phyloP scores from a whole-genome alignment of 129 eudicot species.

The Helichrysum umbraculigerum region DNA sequence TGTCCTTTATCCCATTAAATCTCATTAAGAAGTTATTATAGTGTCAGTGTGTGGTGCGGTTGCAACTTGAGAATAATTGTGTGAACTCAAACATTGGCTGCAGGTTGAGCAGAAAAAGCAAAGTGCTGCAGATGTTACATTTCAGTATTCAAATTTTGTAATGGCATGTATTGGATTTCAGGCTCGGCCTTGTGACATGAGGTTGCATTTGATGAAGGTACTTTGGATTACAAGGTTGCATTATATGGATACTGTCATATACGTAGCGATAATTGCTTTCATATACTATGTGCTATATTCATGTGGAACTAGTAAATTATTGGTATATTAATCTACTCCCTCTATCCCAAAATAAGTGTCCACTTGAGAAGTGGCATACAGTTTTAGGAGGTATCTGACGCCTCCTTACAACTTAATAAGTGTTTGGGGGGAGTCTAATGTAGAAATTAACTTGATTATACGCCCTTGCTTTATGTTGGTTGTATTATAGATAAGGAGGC shows the following conservation, averaged over 20 bases:
- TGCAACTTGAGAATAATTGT: neutral
- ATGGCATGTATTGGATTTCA: conserved; percentile 86
- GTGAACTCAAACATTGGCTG: conserved; percentile 14
- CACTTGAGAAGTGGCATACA: too few species aligned
- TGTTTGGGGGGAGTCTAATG: too few species aligned
- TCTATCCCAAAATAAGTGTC: too few species aligned
- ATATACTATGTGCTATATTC: neutral
- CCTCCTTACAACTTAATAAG: too few species aligned
- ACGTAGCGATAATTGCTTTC: neutral
- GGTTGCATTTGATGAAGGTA: conserved; percentile 99
- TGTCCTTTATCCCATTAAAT: neutral
- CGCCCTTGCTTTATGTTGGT: too few species aligned
- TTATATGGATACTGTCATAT: neutral
- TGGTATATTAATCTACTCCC: neutral
- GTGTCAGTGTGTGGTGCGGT: neutral
- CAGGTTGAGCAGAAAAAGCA: conserved; percentile 91
- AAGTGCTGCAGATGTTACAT: conserved; percentile 89
- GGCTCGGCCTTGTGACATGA: conserved; percentile 87
- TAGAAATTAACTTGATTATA: too few species aligned
- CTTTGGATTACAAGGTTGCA: neutral
- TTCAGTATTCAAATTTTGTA: conserved; percentile 75
- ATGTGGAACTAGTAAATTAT: neutral
- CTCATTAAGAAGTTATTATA: neutral
- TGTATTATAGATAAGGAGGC: too few species aligned
- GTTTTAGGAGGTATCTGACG: too few species aligned